These are phyloP conservation scores for Pinus taeda DNA, from an alignment of 75 land plant species.

Conservation along the genomic window DNA sequence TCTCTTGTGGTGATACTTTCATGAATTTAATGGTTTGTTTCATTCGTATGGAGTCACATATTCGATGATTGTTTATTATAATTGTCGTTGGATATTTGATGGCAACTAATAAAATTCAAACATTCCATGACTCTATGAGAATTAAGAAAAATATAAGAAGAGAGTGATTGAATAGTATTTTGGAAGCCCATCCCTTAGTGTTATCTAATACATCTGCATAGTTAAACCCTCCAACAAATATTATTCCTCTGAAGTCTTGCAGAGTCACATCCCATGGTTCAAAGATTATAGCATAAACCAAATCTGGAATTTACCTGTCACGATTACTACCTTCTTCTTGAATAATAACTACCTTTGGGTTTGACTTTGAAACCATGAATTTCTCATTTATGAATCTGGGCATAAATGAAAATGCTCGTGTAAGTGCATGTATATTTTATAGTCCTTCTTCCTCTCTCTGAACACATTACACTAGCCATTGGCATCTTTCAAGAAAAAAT, in stretches of 20 bases:
- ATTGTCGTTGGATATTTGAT: too few relatives aligned
- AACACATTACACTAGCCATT: slow-evolving; percentile 77
- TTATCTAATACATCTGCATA: slow-evolving; percentile 97
- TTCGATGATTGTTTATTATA: too few relatives aligned
- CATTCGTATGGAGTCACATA: too few relatives aligned
- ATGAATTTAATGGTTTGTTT: too few relatives aligned
- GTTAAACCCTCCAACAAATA: slow-evolving; percentile 97
- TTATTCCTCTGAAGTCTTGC: slow-evolving; percentile 71
- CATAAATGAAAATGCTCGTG: slow-evolving; percentile 75
- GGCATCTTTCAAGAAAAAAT: slow-evolving; percentile 73
- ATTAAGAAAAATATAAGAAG: slow-evolving; percentile 25
- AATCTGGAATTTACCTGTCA: slow-evolving; percentile 94
- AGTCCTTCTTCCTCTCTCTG: slow-evolving; percentile 74
- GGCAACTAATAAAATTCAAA: too few relatives aligned
- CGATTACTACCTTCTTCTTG: slow-evolving; percentile 99
- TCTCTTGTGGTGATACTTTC: too few relatives aligned
- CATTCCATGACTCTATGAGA: too few relatives aligned
- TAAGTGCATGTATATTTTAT: slow-evolving; percentile 56
- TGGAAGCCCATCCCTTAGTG: slow-evolving; percentile 97
- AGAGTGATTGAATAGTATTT: slow-evolving; percentile 80
- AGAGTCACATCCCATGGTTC: slow-evolving; percentile 92
- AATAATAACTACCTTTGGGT: slow-evolving; percentile 87
- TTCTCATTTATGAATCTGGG: slow-evolving; percentile 62
- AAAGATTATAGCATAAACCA: slow-evolving; percentile 85
- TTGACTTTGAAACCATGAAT: slow-evolving; percentile 27